These are phyloP conservation scores for Ceriops zippeliana DNA, from an alignment of 345 rosid species.

Conservation along the genomic window DNA sequence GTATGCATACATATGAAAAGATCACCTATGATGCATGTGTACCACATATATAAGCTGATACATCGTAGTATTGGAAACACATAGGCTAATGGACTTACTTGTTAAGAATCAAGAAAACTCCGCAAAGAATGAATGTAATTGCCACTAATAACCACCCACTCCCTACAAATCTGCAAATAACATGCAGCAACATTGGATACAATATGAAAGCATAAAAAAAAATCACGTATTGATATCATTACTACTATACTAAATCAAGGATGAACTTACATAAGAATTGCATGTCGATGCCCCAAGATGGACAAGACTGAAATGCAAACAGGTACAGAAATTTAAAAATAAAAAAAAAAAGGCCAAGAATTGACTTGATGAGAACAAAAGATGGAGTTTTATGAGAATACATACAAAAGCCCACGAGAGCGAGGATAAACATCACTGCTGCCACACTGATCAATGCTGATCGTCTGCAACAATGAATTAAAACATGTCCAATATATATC, in stretches of 20 bases:
- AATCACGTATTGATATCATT: neutral
- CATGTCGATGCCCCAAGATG: constrained; percentile 64
- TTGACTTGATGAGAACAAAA: constrained; percentile 18
- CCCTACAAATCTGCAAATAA: constrained; percentile 57
- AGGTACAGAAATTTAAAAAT: neutral
- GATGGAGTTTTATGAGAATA: constrained; percentile 7
- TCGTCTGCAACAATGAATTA: constrained; percentile 50
- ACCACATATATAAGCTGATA: constrained; percentile 13
- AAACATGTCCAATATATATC: constrained; percentile 7
- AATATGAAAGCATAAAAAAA: neutral
- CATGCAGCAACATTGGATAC: constrained; percentile 7
- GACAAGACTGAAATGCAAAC: constrained; percentile 54
- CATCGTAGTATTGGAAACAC: neutral
- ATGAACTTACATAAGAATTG: constrained; percentile 67
- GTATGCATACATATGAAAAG: neutral
- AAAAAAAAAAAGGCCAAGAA: neutral
- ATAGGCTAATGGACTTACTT: constrained; percentile 42
- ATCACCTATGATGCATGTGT: neutral
- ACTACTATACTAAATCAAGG: neutral
- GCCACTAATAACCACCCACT: constrained; percentile 95
- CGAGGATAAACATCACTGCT: constrained; percentile 75
- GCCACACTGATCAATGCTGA: constrained; percentile 73
- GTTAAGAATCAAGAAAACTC: constrained; percentile 72
- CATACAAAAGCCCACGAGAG: constrained; percentile 85
- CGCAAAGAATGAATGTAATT: constrained; percentile 77